Percentiles rank a stretch among this genome's conserved stretches.
Evolutionary conservation across 2,329 filamentous ascomycete species (phyloP).

Genomic region (Sporothrix schenckii): DNA sequence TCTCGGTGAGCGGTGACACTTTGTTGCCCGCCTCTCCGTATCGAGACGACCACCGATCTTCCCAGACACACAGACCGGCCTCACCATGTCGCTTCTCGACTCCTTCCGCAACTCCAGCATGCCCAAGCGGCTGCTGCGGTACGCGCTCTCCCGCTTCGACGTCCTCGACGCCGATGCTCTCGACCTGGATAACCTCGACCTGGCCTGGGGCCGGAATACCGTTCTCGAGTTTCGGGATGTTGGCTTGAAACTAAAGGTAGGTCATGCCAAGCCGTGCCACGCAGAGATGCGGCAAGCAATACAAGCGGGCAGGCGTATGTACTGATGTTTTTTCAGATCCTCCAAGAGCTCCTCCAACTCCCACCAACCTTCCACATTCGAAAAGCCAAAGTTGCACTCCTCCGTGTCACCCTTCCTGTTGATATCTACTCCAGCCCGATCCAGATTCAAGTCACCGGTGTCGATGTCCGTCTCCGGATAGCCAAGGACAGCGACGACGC

Average conservation of each 20-base stretch:
- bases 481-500: conserved; percentile 16
- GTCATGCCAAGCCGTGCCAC: conserved; percentile 38
- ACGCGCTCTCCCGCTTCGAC: conserved; percentile 79
- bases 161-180: conserved; percentile 85
- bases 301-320: too few species aligned
- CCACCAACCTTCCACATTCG: conserved; percentile 71
- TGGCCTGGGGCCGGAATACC: conserved; percentile 78
- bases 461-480: conserved; percentile 70
- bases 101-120: conserved; percentile 69
- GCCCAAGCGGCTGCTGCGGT: conserved; percentile 86
- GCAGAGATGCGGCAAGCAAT: not conserved
- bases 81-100: conserved; percentile 62
- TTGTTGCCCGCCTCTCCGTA: not conserved
- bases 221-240: conserved; percentile 87
- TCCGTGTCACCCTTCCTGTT: conserved; percentile 82
- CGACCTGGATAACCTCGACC: conserved; percentile 82
- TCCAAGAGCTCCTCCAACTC: conserved; percentile 72
- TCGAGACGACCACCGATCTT: not conserved
- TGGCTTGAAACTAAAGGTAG: conserved; percentile 74
- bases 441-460: conserved; percentile 76
- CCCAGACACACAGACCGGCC: not conserved
- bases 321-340: conserved; percentile 62
- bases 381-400: conserved; percentile 72
- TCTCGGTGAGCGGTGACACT: conserved; percentile 31
- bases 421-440: conserved; percentile 88